Percentiles rank a stretch among this genome's conserved stretches.
phyloP scores from a whole-genome alignment of 345 rosid species.

The Pseudoturritis turrita region DNA sequence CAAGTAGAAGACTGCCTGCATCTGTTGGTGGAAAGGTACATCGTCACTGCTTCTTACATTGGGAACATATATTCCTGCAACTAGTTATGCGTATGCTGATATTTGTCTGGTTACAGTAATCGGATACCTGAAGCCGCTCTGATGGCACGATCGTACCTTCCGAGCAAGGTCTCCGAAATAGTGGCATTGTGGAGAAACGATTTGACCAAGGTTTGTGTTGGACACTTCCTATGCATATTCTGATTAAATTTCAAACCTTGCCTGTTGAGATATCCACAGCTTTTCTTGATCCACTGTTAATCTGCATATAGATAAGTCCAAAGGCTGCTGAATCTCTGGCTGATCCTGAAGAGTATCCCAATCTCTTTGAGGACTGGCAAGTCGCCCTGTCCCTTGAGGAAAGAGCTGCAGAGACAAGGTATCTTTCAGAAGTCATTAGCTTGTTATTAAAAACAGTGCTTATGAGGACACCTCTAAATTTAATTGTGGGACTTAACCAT shows the following conservation, averaged over 20 bases:
- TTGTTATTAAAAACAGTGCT: neutral
- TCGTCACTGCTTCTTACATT: slow-evolving; percentile 1
- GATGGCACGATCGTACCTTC: slow-evolving; percentile 96
- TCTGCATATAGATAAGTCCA: slow-evolving; percentile 65
- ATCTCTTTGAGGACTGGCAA: slow-evolving; percentile 96
- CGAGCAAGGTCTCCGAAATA: slow-evolving; percentile 91
- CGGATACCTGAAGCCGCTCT: slow-evolving; percentile 98
- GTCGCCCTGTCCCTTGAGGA: slow-evolving; percentile 74
- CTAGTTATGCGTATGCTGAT: slow-evolving; percentile 15
- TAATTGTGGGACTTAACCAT: neutral
- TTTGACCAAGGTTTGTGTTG: slow-evolving; percentile 60
- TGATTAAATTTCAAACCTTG: neutral
- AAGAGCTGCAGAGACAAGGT: slow-evolving; percentile 73
- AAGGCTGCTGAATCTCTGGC: slow-evolving; percentile 98
- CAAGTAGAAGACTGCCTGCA: slow-evolving; percentile 88
- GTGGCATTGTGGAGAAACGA: slow-evolving; percentile 92
- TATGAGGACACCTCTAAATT: neutral
- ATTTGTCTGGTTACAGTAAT: slow-evolving; percentile 53
- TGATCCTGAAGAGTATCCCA: slow-evolving; percentile 93
- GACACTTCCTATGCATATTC: neutral
- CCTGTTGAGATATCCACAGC: slow-evolving; percentile 6
- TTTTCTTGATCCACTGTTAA: neutral
- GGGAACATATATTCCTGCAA: slow-evolving; percentile 8
- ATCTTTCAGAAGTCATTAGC: slow-evolving; percentile 3
- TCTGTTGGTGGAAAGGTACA: slow-evolving; percentile 85